Evolutionary conservation across 306 rosid genomes (phyloP), one percentile per base, ranked within the genome.

Genomic region (Cercis canadensis): DNA sequence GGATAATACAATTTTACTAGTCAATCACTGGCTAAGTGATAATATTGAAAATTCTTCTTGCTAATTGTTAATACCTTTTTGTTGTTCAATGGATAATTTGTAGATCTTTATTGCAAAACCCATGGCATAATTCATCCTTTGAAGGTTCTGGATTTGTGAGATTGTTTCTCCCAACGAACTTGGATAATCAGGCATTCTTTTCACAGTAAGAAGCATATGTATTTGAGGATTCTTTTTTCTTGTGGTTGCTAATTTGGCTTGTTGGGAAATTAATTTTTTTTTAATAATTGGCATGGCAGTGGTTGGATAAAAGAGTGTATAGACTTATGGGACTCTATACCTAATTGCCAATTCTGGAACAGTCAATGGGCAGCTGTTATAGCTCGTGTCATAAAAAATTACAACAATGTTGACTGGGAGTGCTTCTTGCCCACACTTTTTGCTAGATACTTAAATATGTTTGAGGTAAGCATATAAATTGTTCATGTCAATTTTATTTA

Each of bases 111-210:
- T 62, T 95, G 92, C 90, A 86, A 78, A 95, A 95, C 75, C 99
- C 99, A 7, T 95, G 99, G 99, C 99, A 95, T 72, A 95, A 95
- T 86, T 89, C 99, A 62, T 60, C 97, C 73, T 91, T 95, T 44
- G 99, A 95, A 79, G 99, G 99, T 74, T 89, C 99, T n/a, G 99
- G 99, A 59, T 87, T 91, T 76, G 91, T 90, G 37, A 89, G 99
- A 75, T 85, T 95, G 71, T 95, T 95, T 83, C 96, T 95, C 68
- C 99, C 99, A 33, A 95, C 95, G 67, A 95, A 95, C 79, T 47
- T 16, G 83, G 92, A 89, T 61, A 95, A 95, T 80, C 85, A 81
- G 74, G 88, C 86, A 34, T 95, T 95, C 79, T 95, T 74, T 79
- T 67, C 97, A 19, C 87, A 69, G 99, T 95, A 89, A 86, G 97